A percentile compares a stretch with the other conserved stretches of the same genome.
Conservation (phyloP, 768 basidiomycete genomes). For the Imleria badia region DNA sequence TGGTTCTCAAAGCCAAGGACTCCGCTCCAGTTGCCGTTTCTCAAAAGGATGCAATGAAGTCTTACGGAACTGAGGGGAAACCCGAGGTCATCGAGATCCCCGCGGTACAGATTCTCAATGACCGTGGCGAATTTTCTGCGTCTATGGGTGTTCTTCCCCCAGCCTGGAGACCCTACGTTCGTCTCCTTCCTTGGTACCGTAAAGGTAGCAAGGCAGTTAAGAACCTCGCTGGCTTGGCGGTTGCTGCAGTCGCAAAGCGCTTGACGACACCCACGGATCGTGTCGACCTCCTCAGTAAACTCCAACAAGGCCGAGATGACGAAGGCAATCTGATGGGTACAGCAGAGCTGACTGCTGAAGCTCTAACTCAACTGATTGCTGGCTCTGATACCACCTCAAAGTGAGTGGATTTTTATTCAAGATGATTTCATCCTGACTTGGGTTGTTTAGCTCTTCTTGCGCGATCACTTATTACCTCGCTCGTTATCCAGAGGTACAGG, state of each 20-base stretch:
- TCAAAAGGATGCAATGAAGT: slow-evolving; percentile 52
- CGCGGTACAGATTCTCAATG: slow-evolving; percentile 83
- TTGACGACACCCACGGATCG: slow-evolving; percentile 68
- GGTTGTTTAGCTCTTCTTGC: slow-evolving; percentile 67
- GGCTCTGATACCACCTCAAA: slow-evolving; percentile 94
- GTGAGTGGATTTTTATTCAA: slow-evolving; percentile 39
- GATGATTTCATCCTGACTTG: not conserved
- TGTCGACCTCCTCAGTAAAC: slow-evolving; percentile 76
- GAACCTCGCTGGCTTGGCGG: slow-evolving; percentile 74
- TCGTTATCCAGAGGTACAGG: slow-evolving; percentile 58
- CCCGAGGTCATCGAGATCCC: slow-evolving; percentile 62
- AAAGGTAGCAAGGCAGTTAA: slow-evolving; percentile 65
- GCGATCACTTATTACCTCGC: slow-evolving; percentile 88
- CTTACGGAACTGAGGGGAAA: slow-evolving; percentile 47
- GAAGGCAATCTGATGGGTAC: slow-evolving; percentile 76
- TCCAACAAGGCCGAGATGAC: slow-evolving; percentile 76
- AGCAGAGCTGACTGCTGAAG: slow-evolving; percentile 87
- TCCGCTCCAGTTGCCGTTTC: slow-evolving; percentile 65
- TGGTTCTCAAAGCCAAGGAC: slow-evolving; percentile 75
- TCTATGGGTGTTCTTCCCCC: slow-evolving; percentile 78
- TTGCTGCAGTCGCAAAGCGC: slow-evolving; percentile 78
- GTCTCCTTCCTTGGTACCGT: slow-evolving; percentile 73
- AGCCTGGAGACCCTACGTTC: slow-evolving; percentile 64
- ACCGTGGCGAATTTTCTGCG: slow-evolving; percentile 84
- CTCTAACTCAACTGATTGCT: slow-evolving; percentile 81